Percentiles rank a stretch among this genome's conserved stretches.
These are phyloP conservation scores for Naganishia cerealis DNA, from an alignment of 1,284 basidiomycete genomes.

Conservation along the genomic window DNA sequence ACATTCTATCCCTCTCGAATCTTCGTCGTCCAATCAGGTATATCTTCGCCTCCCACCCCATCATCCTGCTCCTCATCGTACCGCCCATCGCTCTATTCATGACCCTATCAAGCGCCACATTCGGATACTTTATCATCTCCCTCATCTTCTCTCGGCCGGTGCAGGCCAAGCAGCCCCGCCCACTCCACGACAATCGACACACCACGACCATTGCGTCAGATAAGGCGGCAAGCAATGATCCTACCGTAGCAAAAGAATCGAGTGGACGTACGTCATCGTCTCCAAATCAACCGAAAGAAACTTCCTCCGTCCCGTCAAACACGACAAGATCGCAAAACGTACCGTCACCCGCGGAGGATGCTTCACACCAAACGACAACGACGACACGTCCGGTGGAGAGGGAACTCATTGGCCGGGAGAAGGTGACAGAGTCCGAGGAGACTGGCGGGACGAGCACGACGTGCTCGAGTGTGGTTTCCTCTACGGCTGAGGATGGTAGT, in stretches of 20 bases:
- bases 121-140: conserved; percentile 29
- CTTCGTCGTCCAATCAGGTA: conserved; percentile 18
- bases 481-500: not conserved
- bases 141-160: conserved; percentile 25
- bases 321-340: not conserved
- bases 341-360: not conserved
- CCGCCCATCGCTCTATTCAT: conserved; percentile 33
- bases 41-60: conserved; percentile 29
- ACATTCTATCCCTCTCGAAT: not conserved
- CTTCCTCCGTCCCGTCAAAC: too few species aligned
- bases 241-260: too few species aligned
- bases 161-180: not conserved
- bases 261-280: too few species aligned
- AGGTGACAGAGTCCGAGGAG: not conserved
- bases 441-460: conserved; percentile 2
- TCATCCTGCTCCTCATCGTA: conserved; percentile 29
- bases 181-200: not conserved
- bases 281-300: too few species aligned
- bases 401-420: not conserved
- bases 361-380: not conserved
- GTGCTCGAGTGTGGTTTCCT: not conserved
- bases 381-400: not conserved
- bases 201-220: too few species aligned
- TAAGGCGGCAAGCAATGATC: too few species aligned
- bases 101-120: conserved; percentile 30